Conservation (phyloP, 2,329 filamentous ascomycete species). For the Annulohypoxylon truncatum region DNA sequence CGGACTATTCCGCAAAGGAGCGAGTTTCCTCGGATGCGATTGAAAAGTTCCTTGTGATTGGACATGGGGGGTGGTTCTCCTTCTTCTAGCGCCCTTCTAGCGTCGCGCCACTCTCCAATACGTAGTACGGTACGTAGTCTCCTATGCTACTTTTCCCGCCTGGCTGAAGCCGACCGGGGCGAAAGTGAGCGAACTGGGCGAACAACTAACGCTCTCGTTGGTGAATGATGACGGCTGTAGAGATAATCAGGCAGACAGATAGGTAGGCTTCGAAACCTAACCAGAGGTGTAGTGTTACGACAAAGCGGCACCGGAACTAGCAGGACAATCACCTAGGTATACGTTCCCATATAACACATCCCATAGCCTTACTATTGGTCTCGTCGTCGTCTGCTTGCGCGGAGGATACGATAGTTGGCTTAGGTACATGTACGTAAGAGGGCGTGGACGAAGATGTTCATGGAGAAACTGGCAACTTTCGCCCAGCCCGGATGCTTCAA, state of each 20-base stretch:
- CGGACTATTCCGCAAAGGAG: slow-evolving; percentile 40
- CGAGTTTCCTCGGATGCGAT: slow-evolving; percentile 41
- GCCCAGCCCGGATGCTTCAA: slow-evolving; percentile 28
- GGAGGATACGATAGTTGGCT: slow-evolving; percentile 19
- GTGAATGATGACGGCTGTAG: slow-evolving; percentile 34
- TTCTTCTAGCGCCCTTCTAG: slow-evolving; percentile 56
- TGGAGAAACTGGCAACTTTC: slow-evolving; percentile 17
- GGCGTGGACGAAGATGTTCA: slow-evolving; percentile 16
- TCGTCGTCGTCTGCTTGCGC: slow-evolving; percentile 2
- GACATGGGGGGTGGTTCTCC: slow-evolving; percentile 30
- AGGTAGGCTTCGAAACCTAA: slow-evolving; percentile 34
- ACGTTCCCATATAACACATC: slow-evolving; percentile 1
- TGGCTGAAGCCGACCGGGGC: slow-evolving; percentile 34
- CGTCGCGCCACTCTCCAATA: slow-evolving; percentile 43
- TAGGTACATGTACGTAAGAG: slow-evolving; percentile 31
- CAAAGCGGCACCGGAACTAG: slow-evolving; percentile 34
- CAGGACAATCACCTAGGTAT: slow-evolving; percentile 10
- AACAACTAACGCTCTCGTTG: slow-evolving; percentile 13
- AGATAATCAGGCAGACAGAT: slow-evolving; percentile 24
- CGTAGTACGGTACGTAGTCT: slow-evolving; percentile 30
- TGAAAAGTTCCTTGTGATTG: slow-evolving; percentile 42
- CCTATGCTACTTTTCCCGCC: slow-evolving; percentile 5
- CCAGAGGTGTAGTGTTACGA: slow-evolving; percentile 13
- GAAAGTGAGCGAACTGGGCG: slow-evolving; percentile 18
- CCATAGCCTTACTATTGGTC: slow-evolving; percentile 24